Conservation (phyloP, 306 rosid genomes). For the Clitoria ternatea region DNA sequence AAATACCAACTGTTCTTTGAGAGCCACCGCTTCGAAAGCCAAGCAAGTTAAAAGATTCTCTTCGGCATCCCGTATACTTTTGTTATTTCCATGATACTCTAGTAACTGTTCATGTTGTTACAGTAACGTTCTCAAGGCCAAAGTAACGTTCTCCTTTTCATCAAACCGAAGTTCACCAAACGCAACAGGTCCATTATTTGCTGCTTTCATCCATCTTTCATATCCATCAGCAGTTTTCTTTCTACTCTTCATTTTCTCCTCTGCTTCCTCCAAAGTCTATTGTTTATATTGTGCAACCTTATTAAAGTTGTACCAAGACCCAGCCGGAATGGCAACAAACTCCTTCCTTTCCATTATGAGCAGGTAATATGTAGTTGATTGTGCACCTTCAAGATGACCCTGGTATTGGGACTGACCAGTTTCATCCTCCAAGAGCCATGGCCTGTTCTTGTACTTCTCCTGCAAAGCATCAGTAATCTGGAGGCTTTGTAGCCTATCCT, state of each 20-base stretch:
- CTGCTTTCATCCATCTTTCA: constrained; percentile 99
- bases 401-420: constrained; percentile 84
- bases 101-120: too few relatives aligned
- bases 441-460: constrained; percentile 95
- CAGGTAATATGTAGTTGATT: constrained; percentile 85
- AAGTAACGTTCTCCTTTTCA: constrained; percentile 73
- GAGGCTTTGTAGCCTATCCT: constrained; percentile 84
- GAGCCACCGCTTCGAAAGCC: too few relatives aligned
- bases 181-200: constrained; percentile 79
- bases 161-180: constrained; percentile 77
- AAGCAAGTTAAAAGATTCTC: too few relatives aligned
- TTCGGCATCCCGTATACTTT: too few relatives aligned
- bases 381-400: constrained; percentile 95
- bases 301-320: constrained; percentile 96
- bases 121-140: too few relatives aligned
- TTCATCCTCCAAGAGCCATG: constrained; percentile 98
- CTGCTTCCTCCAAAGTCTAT: constrained; percentile 95
- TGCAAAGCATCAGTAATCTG: constrained; percentile 65
- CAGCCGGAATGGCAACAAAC: constrained; percentile 94
- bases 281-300: constrained; percentile 96
- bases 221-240: constrained; percentile 98
- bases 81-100: too few relatives aligned
- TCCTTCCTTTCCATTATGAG: constrained; percentile 84
- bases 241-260: constrained; percentile 92
- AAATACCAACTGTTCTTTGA: too few relatives aligned